Percentiles rank a stretch among this genome's conserved stretches.
phyloP scores from a whole-genome alignment of 2,329 filamentous ascomycete species.

The Neofusicoccum umdonicola region DNA sequence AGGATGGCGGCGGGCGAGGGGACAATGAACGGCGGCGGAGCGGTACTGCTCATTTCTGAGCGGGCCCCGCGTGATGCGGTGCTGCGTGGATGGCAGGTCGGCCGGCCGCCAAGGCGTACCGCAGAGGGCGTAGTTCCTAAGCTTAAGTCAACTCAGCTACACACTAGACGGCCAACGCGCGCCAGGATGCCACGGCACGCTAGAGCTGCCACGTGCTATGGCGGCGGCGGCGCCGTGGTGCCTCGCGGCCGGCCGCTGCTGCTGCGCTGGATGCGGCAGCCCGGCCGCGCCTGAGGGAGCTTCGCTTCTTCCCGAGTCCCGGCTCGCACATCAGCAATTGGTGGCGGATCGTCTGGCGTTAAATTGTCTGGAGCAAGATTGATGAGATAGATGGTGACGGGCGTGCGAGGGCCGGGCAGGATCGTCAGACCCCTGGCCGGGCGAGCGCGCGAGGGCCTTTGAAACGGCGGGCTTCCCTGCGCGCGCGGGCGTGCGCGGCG shows the following conservation, averaged over 20 bases:
- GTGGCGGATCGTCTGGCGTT: conserved; percentile 12
- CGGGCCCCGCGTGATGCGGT: conserved; percentile 10
- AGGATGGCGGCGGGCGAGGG: conserved; percentile 7
- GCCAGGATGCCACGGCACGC: too few relatives aligned
- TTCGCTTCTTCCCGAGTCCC: conserved; percentile 12
- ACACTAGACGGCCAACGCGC: background rate
- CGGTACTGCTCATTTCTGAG: conserved; percentile 13
- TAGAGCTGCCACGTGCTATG: too few relatives aligned
- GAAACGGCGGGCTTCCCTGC: conserved; percentile 13
- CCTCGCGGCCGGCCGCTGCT: background rate
- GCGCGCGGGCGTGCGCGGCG: conserved; percentile 2
- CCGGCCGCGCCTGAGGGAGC: too few relatives aligned
- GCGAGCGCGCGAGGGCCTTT: background rate
- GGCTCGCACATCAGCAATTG: conserved; percentile 3
- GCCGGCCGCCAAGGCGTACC: background rate
- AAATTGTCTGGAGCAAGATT: conserved; percentile 14
- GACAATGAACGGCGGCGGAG: background rate
- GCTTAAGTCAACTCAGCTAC: conserved; percentile 9
- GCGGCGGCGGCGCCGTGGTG: background rate
- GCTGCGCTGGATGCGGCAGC: background rate
- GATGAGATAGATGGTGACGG: background rate
- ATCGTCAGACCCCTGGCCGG: conserved; percentile 10
- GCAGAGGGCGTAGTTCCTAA: conserved; percentile 2
- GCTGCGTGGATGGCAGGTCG: background rate
- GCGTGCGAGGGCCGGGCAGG: background rate